A percentile compares a stretch with the other conserved stretches of the same genome.
Evolutionary conservation across 2,329 filamentous ascomycete species (phyloP).

Genomic region (Aspergillus carbonarius): DNA sequence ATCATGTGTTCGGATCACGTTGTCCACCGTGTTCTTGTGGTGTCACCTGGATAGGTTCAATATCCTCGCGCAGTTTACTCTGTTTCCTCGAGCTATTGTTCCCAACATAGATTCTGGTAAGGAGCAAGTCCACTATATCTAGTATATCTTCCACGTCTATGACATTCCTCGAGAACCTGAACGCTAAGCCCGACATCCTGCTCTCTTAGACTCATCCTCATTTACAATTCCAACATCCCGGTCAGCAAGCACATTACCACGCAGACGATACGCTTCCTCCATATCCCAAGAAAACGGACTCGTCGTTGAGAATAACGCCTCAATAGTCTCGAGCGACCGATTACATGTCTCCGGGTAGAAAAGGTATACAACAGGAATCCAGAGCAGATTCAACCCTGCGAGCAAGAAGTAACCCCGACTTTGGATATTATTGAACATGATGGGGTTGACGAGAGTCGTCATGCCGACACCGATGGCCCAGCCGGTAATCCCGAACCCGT

Average conservation of each 20-base stretch:
- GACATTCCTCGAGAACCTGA: too few relatives aligned
- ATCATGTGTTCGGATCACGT: too few relatives aligned
- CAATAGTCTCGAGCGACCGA: conserved; percentile 54
- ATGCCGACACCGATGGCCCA: conserved; percentile 60
- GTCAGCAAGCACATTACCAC: conserved; percentile 28
- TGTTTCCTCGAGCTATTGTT: too few relatives aligned
- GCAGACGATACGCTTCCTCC: conserved; percentile 41
- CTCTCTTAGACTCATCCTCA: neutral
- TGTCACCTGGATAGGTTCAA: too few relatives aligned
- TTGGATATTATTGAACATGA: conserved; percentile 51
- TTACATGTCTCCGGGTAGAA: conserved; percentile 55
- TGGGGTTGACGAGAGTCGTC: conserved; percentile 53
- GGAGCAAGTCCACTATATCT: too few relatives aligned
- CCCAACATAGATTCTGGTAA: too few relatives aligned
- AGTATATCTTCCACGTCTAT: too few relatives aligned
- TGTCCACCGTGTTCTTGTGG: too few relatives aligned
- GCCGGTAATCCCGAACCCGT: conserved; percentile 59
- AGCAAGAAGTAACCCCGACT: conserved; percentile 55
- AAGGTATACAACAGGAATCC: conserved; percentile 53
- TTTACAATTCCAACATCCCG: neutral
- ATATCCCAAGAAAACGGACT: conserved; percentile 49
- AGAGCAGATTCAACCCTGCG: conserved; percentile 52
- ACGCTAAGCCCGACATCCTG: too few relatives aligned
- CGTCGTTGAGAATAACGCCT: conserved; percentile 50
- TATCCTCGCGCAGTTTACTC: too few relatives aligned